Base-by-base conservation (phyloP, 208 protist species). In the Wallacemonas sp. region DNA sequence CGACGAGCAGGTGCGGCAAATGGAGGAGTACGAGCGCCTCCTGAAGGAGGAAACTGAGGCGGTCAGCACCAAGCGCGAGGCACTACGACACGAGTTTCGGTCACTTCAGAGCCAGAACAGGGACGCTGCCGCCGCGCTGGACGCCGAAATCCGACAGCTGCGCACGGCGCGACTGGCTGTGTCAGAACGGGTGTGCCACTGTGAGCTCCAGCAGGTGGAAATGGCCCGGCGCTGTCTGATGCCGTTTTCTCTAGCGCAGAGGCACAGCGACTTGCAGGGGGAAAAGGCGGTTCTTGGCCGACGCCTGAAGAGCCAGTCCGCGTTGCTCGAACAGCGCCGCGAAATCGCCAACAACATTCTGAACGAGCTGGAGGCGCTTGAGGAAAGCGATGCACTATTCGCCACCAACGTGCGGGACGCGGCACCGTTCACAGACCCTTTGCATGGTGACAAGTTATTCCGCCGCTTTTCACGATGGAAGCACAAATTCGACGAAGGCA, bases 11-110 rank as follows among this genome's bases (percentile, higher is more conserved):
- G 42, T 79, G 48, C 74, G 71, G 39, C 26, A 71, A 10, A 67
- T 84, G 19, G 83, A 92, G 37, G 83, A 87, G 46, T 97, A 95
- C 66, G 79, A 92, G 39, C 91, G 89, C 64, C 62, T 78, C 36
- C 74, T 95, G 24, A 82, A 84, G 45, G 84, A 95, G 65, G 78
- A 92, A 64, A 79, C 73, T 1, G 79, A 86, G 46, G 61, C 75
- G 8, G 73, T 91, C 29, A 79, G 88, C 48, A 73, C 79, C 52
- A 71, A 74, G 46, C 81, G 74, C 36, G 79, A 93, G 21, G 76
- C 68, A 24, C 75, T 96, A 46, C 78, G 81, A 1, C 53, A 61
- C 36, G 91, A 96, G 66, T 81, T 93, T 44, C 71, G 59, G 36
- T 15, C 58, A 6, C 63, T 94, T 57, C 81, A 86, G 60, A 83